Evolutionary conservation across 495 filamentous ascomycete genomes (phyloP).

Genomic region (Lichenothelia convexa): DNA sequence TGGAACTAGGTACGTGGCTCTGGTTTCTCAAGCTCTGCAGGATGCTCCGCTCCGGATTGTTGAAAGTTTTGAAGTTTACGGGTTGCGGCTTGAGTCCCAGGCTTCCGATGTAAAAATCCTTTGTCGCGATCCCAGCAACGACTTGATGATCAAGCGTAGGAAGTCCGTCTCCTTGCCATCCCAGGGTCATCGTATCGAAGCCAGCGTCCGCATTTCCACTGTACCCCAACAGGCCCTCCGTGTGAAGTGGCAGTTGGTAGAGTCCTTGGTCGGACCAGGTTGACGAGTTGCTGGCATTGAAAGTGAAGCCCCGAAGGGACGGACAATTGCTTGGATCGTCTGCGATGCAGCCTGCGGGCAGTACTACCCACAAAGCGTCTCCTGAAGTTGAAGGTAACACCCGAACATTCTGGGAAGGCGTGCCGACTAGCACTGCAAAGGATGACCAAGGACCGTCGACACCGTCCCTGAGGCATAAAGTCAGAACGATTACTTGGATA

Average conservation of each 20-base stretch:
- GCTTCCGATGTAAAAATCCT: conserved; percentile 19
- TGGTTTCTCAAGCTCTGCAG: conserved; percentile 11
- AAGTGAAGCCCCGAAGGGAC: conserved; percentile 17
- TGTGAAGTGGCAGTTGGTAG: conserved; percentile 9
- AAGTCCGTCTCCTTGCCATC: conserved; percentile 8
- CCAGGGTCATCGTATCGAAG: conserved; percentile 16
- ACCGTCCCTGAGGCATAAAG: conserved; percentile 16
- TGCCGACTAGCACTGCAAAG: conserved; percentile 22
- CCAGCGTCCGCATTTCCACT: conserved; percentile 16
- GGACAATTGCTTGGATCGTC: conserved; percentile 14
- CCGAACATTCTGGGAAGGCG: conserved; percentile 19
- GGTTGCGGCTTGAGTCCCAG: conserved; percentile 14
- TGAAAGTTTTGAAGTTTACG: conserved; percentile 16
- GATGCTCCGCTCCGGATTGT: conserved; percentile 15
- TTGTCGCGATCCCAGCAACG: conserved; percentile 14
- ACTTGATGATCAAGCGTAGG: conserved; percentile 8
- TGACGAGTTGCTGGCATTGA: conserved; percentile 13
- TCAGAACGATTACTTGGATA: not conserved
- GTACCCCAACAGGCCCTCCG: conserved; percentile 11
- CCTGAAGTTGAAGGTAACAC: conserved; percentile 16
- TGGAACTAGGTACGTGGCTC: conserved; percentile 9
- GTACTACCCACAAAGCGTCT: conserved; percentile 17
- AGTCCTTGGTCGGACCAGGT: conserved; percentile 15
- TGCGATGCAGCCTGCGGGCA: conserved; percentile 21
- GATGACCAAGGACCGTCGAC: conserved; percentile 24